Percentiles rank a stretch among this genome's conserved stretches.
Conservation (phyloP, 1,139 yeast genomes). For the Blastobotrys aristatus region DNA sequence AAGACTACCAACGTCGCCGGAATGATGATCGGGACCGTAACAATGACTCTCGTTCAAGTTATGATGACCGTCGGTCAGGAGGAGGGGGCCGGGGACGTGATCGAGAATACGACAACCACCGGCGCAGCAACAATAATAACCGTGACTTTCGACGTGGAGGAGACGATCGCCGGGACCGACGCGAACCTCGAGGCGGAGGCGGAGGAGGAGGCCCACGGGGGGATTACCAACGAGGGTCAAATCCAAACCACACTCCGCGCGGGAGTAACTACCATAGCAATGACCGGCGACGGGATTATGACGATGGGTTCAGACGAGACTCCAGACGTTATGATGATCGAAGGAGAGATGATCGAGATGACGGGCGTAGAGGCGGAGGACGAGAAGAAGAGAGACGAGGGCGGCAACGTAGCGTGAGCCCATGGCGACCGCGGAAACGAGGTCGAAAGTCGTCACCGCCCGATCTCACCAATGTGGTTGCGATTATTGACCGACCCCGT, state of each 20-base stretch:
- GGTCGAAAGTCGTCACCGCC: slow-evolving; percentile 11
- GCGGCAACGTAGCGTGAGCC: slow-evolving; percentile 17
- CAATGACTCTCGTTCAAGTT: too few relatives aligned
- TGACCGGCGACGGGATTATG: slow-evolving; percentile 17
- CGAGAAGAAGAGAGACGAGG: slow-evolving; percentile 13
- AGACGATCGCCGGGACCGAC: slow-evolving; percentile 9
- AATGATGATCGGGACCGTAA: not conserved
- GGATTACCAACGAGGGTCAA: slow-evolving; percentile 1
- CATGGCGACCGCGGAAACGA: slow-evolving; percentile 9
- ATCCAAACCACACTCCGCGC: not conserved
- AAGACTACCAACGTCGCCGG: not conserved
- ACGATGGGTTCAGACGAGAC: slow-evolving; percentile 16
- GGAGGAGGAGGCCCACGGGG: slow-evolving; percentile 15
- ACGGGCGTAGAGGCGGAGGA: slow-evolving; percentile 14
- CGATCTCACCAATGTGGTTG: slow-evolving; percentile 35
- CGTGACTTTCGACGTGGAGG: not conserved
- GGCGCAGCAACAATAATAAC: not conserved
- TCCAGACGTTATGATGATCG: slow-evolving; percentile 1
- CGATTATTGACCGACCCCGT: slow-evolving; percentile 43
- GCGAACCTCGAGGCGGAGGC: slow-evolving; percentile 14
- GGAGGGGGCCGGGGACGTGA: not conserved
- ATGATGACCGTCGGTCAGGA: not conserved
- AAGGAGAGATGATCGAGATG: slow-evolving; percentile 13
- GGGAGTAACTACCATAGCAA: slow-evolving; percentile 9
- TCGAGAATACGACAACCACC: not conserved